Percentiles rank a stretch among this genome's conserved stretches.
Evolutionary conservation across 2,329 filamentous ascomycete species (phyloP).

Genomic region (Ophiostoma sp.): DNA sequence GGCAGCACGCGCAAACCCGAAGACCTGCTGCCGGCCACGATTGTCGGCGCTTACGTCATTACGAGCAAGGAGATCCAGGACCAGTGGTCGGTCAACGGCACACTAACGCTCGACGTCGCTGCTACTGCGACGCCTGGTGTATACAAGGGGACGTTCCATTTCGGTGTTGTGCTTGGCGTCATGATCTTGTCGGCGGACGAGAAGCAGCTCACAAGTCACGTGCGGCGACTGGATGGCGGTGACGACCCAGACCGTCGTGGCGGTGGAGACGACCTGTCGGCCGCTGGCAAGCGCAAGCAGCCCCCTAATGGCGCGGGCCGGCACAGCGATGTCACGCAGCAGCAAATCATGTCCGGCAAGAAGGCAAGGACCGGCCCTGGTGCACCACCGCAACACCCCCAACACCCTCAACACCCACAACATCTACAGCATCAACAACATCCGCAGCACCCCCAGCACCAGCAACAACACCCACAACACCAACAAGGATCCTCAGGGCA

Average conservation of each 20-base stretch:
- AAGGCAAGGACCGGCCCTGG: slow-evolving; percentile 10
- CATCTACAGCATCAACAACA: background rate
- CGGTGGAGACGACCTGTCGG: slow-evolving; percentile 23
- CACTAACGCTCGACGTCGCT: slow-evolving; percentile 34
- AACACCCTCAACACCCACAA: background rate
- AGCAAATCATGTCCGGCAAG: slow-evolving; percentile 22
- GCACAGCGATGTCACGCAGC: slow-evolving; percentile 16
- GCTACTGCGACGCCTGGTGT: slow-evolving; percentile 33
- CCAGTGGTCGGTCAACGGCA: slow-evolving; percentile 33
- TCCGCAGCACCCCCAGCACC: background rate
- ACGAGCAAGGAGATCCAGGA: slow-evolving; percentile 33
- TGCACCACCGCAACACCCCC: background rate
- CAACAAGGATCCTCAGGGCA: background rate
- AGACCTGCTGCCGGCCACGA: slow-evolving; percentile 28
- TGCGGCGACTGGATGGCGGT: slow-evolving; percentile 31
- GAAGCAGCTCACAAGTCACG: slow-evolving; percentile 33
- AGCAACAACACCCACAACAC: slow-evolving; percentile 10
- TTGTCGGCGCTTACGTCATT: slow-evolving; percentile 35
- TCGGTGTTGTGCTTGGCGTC: slow-evolving; percentile 36
- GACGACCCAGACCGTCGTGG: slow-evolving; percentile 29
- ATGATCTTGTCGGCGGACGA: slow-evolving; percentile 35
- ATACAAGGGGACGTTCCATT: slow-evolving; percentile 37
- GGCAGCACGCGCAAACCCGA: slow-evolving; percentile 31
- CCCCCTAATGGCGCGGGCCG: slow-evolving; percentile 26
- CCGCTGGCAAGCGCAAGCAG: slow-evolving; percentile 32